Conservation (phyloP, 192 early-diverging fungal species). For the Umbelopsis ramanniana region DNA sequence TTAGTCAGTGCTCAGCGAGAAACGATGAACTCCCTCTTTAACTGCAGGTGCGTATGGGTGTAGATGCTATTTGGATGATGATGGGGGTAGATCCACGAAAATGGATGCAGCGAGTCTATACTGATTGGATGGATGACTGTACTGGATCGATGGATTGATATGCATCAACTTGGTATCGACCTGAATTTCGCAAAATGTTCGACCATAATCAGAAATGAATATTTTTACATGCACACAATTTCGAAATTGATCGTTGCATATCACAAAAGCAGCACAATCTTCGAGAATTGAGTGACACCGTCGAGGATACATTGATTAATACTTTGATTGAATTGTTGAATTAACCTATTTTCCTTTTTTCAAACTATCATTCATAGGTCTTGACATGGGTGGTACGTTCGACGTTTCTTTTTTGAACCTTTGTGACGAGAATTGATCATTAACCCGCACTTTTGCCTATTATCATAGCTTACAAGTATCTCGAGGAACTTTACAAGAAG, state of each 20-base stretch:
- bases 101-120: neutral
- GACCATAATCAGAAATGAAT: neutral
- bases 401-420: neutral
- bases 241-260: neutral
- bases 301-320: neutral
- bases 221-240: neutral
- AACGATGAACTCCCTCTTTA: conserved; percentile 16
- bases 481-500: conserved; percentile 98
- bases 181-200: neutral
- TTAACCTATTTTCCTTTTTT: neutral
- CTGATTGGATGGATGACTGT: neutral
- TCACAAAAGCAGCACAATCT: too few relatives aligned
- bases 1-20: neutral
- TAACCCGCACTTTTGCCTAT: neutral
- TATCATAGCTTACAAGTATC: conserved; percentile 81
- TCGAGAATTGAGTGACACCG: too few relatives aligned
- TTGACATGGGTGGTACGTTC: conserved; percentile 18
- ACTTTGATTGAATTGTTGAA: neutral
- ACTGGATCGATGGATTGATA: neutral
- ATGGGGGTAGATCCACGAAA: neutral
- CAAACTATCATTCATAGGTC: neutral
- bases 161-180: neutral
- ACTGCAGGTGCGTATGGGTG: conserved; percentile 21
- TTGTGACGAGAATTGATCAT: neutral
- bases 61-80: neutral